Percentiles rank a stretch among this genome's conserved stretches.
phyloP scores from a whole-genome alignment of 805 yeast genomes.

The Saturnispora sekii region DNA sequence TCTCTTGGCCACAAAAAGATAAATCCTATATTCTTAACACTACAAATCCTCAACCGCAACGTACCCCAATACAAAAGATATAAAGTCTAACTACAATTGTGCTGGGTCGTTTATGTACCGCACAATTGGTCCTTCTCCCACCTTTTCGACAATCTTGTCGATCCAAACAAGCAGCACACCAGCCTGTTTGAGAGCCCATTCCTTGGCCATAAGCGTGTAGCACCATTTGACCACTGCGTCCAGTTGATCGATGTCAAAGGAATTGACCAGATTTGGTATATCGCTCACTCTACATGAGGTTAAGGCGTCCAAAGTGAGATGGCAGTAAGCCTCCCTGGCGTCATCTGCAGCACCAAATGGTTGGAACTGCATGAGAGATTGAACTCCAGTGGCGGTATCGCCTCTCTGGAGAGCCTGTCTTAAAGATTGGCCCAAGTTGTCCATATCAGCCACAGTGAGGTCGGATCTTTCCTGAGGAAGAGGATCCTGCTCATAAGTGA shows the following conservation, averaged over 20 bases:
- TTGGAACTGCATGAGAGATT: slow-evolving; percentile 54
- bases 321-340: slow-evolving; percentile 42
- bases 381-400: slow-evolving; percentile 57
- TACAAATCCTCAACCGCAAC: not conserved
- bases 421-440: slow-evolving; percentile 43
- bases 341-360: slow-evolving; percentile 71
- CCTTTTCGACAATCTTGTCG: slow-evolving; percentile 73
- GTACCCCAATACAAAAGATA: not conserved
- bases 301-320: slow-evolving; percentile 60
- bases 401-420: slow-evolving; percentile 64
- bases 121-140: slow-evolving; percentile 85
- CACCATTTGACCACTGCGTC: slow-evolving; percentile 75
- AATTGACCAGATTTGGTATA: slow-evolving; percentile 48
- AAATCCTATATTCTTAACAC: too few species aligned
- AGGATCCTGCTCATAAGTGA: slow-evolving; percentile 28
- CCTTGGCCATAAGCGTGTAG: slow-evolving; percentile 73
- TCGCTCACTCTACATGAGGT: slow-evolving; percentile 60
- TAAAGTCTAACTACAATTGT: slow-evolving; percentile 8
- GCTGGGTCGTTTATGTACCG: slow-evolving; percentile 68
- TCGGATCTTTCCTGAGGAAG: slow-evolving; percentile 31
- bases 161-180: slow-evolving; percentile 85
- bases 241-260: slow-evolving; percentile 54
- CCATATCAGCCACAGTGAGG: slow-evolving; percentile 44
- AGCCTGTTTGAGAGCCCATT: slow-evolving; percentile 76
- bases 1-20: too few species aligned